phyloP scores from a whole-genome alignment of 345 rosid species.

The Pistacia integerrima region DNA sequence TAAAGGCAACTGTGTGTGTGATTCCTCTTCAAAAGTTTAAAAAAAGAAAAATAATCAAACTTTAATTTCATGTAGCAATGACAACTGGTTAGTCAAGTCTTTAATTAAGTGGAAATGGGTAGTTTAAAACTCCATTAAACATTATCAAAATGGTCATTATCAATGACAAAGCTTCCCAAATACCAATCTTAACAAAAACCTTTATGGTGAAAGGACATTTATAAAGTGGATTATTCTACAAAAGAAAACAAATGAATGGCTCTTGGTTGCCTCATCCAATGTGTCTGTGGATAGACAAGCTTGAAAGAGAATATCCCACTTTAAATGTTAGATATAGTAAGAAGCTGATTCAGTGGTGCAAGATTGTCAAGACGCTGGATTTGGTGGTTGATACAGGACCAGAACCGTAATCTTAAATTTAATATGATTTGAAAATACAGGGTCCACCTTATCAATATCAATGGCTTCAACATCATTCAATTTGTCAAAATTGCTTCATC shows the following conservation, averaged over 20 bases:
- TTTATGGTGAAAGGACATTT: background rate
- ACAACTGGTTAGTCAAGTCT: background rate
- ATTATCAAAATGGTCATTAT: background rate
- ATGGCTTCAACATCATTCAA: background rate
- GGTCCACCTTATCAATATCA: background rate
- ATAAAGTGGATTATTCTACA: background rate
- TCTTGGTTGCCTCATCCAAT: background rate
- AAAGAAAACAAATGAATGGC: background rate
- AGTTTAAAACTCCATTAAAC: background rate
- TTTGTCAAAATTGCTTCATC: background rate
- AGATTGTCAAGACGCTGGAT: background rate
- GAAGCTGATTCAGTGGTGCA: constrained; percentile 1
- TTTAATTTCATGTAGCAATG: no score
- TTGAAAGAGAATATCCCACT: constrained; percentile 4
- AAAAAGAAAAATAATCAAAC: no score
- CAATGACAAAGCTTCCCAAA: background rate
- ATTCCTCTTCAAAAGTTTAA: no score
- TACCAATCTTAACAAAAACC: background rate
- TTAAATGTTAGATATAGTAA: background rate
- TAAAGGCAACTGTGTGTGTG: no score
- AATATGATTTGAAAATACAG: background rate
- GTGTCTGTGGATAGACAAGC: background rate
- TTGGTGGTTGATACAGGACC: background rate
- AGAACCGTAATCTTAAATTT: constrained; percentile 4
- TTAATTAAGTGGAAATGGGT: background rate